Percentiles rank a stretch among this genome's conserved stretches.
Conservation (phyloP, 768 basidiomycete species). For the Serendipita vermifera region DNA sequence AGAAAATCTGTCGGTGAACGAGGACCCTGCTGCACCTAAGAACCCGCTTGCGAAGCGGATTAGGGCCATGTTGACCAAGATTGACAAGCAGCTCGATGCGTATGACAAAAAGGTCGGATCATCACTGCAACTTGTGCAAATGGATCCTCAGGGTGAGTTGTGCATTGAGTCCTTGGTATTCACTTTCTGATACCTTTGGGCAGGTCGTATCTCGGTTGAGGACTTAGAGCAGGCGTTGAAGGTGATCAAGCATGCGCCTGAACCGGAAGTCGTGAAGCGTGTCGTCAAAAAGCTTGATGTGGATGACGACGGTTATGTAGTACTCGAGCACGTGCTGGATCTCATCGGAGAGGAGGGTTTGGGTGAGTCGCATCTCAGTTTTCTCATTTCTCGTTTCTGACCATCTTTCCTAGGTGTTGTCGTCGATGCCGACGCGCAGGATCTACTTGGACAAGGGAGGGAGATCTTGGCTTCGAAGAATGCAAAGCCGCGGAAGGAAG, state of each 20-base stretch:
- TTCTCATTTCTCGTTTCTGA: not conserved
- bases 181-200: slow-evolving; percentile 12
- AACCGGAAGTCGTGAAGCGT: slow-evolving; percentile 73
- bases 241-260: slow-evolving; percentile 88
- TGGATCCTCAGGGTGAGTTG: slow-evolving; percentile 44
- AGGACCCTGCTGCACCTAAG: slow-evolving; percentile 70
- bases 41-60: slow-evolving; percentile 92
- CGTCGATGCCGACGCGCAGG: slow-evolving; percentile 64
- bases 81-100: slow-evolving; percentile 81
- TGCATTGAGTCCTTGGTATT: slow-evolving; percentile 25
- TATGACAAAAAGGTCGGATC: slow-evolving; percentile 82
- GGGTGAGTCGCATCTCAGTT: slow-evolving; percentile 31
- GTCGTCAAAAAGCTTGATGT: slow-evolving; percentile 90
- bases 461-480: slow-evolving; percentile 55
- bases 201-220: slow-evolving; percentile 71
- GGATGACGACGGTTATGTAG: slow-evolving; percentile 91
- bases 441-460: slow-evolving; percentile 67
- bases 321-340: slow-evolving; percentile 86
- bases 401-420: slow-evolving; percentile 30
- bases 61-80: slow-evolving; percentile 87
- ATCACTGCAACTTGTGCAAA: slow-evolving; percentile 74
- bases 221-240: slow-evolving; percentile 84
- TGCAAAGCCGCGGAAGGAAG: slow-evolving; percentile 78
- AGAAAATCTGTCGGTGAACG: slow-evolving; percentile 81
- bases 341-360: slow-evolving; percentile 79